Evolutionary conservation across 495 filamentous ascomycete genomes (phyloP).

Genomic region (Extremus antarcticus): DNA sequence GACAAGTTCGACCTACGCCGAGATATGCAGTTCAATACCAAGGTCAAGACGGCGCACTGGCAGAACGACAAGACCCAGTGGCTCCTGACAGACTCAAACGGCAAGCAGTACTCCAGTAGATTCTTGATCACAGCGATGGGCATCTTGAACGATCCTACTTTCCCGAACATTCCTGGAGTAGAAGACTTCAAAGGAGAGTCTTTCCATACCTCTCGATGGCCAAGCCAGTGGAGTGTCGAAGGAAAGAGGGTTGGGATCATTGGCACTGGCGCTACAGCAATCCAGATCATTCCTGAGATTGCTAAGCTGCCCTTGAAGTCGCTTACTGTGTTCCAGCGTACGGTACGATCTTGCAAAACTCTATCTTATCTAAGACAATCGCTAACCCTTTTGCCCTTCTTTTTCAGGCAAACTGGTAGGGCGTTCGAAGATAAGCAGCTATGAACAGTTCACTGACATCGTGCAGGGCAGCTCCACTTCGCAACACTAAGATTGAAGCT

Average conservation of each 20-base stretch:
- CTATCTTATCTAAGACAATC: too few species aligned
- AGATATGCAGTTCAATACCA: conserved; percentile 22
- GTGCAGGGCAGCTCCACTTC: conserved; percentile 12
- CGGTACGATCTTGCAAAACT: too few species aligned
- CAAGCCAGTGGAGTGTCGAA: conserved; percentile 1
- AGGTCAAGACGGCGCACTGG: conserved; percentile 18
- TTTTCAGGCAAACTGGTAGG: conserved; percentile 15
- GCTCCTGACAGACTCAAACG: conserved; percentile 15
- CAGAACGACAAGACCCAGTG: conserved; percentile 18
- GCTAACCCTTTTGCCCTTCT: too few species aligned
- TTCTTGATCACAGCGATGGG: conserved; percentile 28
- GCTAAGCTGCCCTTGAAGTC: conserved; percentile 1
- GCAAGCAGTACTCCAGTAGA: conserved; percentile 17
- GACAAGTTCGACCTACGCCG: conserved; percentile 22
- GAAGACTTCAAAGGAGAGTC: conserved; percentile 33
- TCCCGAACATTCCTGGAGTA: conserved; percentile 28
- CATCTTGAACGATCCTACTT: conserved; percentile 20
- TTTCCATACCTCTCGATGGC: conserved; percentile 42
- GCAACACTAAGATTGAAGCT: background rate
- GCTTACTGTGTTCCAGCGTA: conserved; percentile 19
- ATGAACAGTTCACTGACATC: too few species aligned
- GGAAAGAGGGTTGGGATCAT: conserved; percentile 14
- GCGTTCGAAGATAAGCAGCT: too few species aligned
- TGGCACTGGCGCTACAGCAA: conserved; percentile 14
- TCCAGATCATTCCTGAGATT: conserved; percentile 15